Evolutionary conservation across 805 yeast species (phyloP), one percentile per base, ranked within the genome.

Genomic region (Pichia sporocuriosa): DNA sequence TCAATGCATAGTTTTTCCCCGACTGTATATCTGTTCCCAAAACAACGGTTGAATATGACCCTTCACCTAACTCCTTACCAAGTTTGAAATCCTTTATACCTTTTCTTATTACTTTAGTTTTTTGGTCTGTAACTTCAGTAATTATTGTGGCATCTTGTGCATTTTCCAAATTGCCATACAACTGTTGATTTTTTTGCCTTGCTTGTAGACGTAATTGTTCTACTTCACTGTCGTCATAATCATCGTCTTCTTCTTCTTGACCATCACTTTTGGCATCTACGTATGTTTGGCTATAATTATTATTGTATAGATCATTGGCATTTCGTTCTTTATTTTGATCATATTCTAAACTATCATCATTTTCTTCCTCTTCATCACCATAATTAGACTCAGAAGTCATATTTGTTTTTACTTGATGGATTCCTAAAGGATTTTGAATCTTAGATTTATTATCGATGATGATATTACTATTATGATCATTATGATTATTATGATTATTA

Each of bases 21-120:
- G 83, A 79, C 47, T 77, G 75, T 13, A 72, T 56, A 56, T 90
- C 98, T 2, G 81, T 69, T 1, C 95, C 98, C 42, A 87, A 78
- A 48, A 79, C 81, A 9, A 90, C 99, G 0, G 95, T 87, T 4
- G 97, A 89, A 58, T 90, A 93, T 3, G 97, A 87, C 2, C 99
- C 99, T 59, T 88, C 96, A 2, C 99, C 99, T 15, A 93, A 70
- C 22, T 81, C 80, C 28, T 84, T 79, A 13, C 96, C 96, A 53
- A 93, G 80, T 50, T 78, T 80, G 61, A 89, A 93, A 60, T 93
- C 97, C 50, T 80, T 79, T 21, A 87, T 93, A 17, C 81, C 63
- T 54, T 62, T 62, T 27, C 59, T 73, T 34, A 69, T 77, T 41
- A 71, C 66, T 56, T 66, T 72, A 44, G 42, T 27, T 12, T 68